These are phyloP conservation scores for Umbelopsis ramanniana DNA, from an alignment of 192 early-diverging fungal species.

Conservation along the genomic window DNA sequence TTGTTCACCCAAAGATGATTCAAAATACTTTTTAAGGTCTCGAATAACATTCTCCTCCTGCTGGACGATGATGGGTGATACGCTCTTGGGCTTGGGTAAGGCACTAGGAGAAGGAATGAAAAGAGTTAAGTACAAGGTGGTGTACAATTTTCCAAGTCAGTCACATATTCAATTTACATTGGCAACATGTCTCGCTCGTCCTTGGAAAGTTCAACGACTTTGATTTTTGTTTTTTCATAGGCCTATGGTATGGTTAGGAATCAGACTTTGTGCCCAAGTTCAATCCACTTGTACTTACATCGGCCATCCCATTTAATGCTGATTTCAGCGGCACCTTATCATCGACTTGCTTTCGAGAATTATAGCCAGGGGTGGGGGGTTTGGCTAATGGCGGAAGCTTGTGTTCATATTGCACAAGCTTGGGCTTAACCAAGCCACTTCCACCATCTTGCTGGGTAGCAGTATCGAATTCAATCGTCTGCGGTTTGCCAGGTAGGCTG, in stretches of 20 bases:
- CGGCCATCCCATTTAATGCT: constrained; percentile 37
- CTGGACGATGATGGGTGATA: constrained; percentile 24
- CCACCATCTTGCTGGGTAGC: neutral
- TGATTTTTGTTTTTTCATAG: constrained; percentile 62
- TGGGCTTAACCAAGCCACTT: neutral
- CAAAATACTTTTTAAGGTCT: constrained; percentile 61
- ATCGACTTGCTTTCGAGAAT: constrained; percentile 13
- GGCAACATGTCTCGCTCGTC: constrained; percentile 58
- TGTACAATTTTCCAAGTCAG: neutral
- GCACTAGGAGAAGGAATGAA: constrained; percentile 20
- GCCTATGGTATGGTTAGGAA: no score
- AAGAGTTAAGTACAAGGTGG: neutral
- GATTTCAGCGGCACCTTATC: constrained; percentile 42
- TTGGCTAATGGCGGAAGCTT: constrained; percentile 25
- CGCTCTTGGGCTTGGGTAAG: constrained; percentile 9
- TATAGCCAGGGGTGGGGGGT: neutral
- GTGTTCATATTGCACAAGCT: neutral
- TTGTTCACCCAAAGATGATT: constrained; percentile 5
- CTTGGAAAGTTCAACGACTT: constrained; percentile 65
- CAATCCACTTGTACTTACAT: neutral
- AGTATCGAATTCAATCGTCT: neutral
- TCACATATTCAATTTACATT: constrained; percentile 25
- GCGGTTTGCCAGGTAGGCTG: neutral
- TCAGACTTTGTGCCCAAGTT: no score
- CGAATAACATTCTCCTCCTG: constrained; percentile 53